Evolutionary conservation across 768 basidiomycete genomes (phyloP).

Genomic region (Suillus fuscotomentosus): DNA sequence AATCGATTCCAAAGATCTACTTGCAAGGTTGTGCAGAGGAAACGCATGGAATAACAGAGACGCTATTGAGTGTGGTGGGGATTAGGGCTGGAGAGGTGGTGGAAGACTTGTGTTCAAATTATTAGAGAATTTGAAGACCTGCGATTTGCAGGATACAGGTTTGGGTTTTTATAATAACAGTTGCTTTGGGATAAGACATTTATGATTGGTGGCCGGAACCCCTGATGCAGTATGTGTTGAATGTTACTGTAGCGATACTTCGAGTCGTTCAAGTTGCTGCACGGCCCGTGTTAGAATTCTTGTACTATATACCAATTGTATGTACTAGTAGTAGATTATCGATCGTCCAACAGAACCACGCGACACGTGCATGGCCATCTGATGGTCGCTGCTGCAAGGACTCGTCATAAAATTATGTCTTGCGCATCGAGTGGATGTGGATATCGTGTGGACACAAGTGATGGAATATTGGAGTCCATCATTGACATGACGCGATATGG

Average conservation of each 20-base stretch:
- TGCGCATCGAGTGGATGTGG: too few species aligned
- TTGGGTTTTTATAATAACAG: neutral
- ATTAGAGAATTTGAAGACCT: neutral
- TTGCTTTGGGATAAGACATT: neutral
- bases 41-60: conserved; percentile 41
- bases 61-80: conserved; percentile 44
- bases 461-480: neutral
- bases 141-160: neutral
- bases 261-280: neutral
- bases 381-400: neutral
- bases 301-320: neutral
- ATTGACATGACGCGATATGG: neutral
- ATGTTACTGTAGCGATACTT: neutral
- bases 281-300: neutral
- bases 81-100: conserved; percentile 46
- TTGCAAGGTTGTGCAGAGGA: conserved; percentile 37
- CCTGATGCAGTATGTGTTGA: neutral
- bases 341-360: neutral
- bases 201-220: neutral
- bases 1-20: conserved; percentile 24
- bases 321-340: neutral
- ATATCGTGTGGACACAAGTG: neutral
- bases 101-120: conserved; percentile 29
- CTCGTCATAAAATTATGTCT: neutral
- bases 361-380: neutral